Percentiles rank a stretch among this genome's conserved stretches.
Conservation (phyloP, 2,329 filamentous ascomycete genomes). For the Aspergillus udagawae region DNA sequence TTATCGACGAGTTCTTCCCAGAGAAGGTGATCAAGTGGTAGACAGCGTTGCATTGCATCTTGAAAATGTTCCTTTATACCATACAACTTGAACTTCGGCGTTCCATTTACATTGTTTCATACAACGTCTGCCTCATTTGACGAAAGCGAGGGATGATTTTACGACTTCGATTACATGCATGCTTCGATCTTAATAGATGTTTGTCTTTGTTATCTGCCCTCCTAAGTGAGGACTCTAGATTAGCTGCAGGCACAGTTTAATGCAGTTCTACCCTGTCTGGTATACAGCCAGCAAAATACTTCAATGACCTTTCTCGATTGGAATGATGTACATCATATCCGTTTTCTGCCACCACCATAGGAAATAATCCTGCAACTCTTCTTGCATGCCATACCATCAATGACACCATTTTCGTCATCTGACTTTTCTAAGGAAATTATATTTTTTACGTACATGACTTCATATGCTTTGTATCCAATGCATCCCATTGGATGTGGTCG, state of each 20-base stretch:
- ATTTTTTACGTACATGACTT: neutral
- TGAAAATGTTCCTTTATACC: neutral
- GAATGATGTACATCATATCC: neutral
- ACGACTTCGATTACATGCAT: neutral
- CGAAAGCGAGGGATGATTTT: neutral
- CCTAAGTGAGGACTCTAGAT: neutral
- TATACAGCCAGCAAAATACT: neutral
- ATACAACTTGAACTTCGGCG: neutral
- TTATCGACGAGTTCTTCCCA: conserved; percentile 72
- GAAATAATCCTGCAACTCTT: neutral
- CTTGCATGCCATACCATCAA: no score
- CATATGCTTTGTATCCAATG: neutral
- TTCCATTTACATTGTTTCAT: neutral
- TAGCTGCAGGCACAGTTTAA: neutral
- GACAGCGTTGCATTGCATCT: conserved; percentile 5
- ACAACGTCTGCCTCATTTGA: neutral
- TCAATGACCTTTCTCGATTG: neutral
- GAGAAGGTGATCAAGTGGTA: conserved; percentile 67
- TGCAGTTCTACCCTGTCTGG: neutral
- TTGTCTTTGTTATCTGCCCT: neutral
- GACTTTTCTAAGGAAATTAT: no score
- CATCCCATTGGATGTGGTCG: neutral
- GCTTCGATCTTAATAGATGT: neutral
- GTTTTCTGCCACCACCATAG: no score
- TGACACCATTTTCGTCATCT: no score